phyloP scores from a whole-genome alignment of 805 yeast species.

The Lachancea sp. region DNA sequence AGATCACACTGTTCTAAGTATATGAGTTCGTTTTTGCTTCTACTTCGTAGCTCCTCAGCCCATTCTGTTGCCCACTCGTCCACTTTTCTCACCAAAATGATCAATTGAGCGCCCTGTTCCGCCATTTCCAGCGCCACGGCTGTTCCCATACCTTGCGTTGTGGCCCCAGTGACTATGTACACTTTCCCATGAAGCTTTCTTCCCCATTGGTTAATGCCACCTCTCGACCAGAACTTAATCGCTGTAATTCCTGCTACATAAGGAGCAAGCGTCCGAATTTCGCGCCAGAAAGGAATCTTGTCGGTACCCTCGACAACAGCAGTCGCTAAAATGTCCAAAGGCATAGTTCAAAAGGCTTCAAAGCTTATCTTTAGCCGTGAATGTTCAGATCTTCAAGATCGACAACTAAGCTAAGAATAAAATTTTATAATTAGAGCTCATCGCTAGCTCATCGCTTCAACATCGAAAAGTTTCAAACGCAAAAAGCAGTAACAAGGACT shows the following conservation, averaged over 20 bases:
- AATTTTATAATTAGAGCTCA: constrained; percentile 18
- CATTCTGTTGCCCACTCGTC: constrained; percentile 78
- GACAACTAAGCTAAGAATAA: not conserved
- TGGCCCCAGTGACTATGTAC: constrained; percentile 82
- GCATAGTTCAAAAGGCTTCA: constrained; percentile 47
- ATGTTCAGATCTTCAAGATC: not conserved
- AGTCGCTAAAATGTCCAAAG: constrained; percentile 71
- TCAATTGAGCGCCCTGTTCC: constrained; percentile 74
- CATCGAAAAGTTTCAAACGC: not conserved
- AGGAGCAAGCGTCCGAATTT: constrained; percentile 55
- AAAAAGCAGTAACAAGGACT: not conserved
- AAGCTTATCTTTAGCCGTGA: not conserved
- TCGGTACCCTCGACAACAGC: constrained; percentile 67
- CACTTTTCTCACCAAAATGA: constrained; percentile 58
- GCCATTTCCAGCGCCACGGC: constrained; percentile 71
- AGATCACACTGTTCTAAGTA: constrained; percentile 91
- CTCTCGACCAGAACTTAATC: constrained; percentile 69
- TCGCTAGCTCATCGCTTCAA: constrained; percentile 12
- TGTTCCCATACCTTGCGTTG: constrained; percentile 79
- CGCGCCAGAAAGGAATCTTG: constrained; percentile 66
- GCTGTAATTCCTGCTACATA: constrained; percentile 39
- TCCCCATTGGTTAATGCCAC: constrained; percentile 83
- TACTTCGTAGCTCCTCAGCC: constrained; percentile 67
- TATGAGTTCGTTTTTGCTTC: constrained; percentile 63
- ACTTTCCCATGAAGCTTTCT: constrained; percentile 89